A percentile compares a stretch with the other conserved stretches of the same genome.
Evolutionary conservation across 1,284 basidiomycete species (phyloP).

Genomic region (Laetiporus sulphureus): DNA sequence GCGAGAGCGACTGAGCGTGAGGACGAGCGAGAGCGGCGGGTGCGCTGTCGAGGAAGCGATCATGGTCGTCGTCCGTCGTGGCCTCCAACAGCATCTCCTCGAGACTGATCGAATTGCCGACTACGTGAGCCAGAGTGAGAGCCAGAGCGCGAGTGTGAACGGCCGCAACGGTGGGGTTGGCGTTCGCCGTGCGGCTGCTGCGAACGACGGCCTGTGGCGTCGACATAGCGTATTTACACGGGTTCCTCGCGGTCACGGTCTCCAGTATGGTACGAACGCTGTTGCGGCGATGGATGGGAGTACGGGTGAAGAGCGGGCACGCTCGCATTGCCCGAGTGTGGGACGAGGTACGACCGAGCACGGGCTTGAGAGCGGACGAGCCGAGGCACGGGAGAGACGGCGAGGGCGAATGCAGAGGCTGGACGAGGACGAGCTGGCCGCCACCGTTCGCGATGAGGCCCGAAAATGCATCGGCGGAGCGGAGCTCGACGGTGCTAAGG

Average conservation of each 20-base stretch:
- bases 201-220: conserved; percentile 13
- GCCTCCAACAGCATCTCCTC: conserved; percentile 60
- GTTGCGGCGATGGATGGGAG: conserved; percentile 10
- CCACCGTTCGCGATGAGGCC: conserved; percentile 40
- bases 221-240: conserved; percentile 18
- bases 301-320: conserved; percentile 16
- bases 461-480: conserved; percentile 45
- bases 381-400: conserved; percentile 17
- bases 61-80: conserved; percentile 26
- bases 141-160: conserved; percentile 20
- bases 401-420: conserved; percentile 20
- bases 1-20: conserved; percentile 9
- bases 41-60: conserved; percentile 10
- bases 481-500: conserved; percentile 37
- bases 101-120: conserved; percentile 30
- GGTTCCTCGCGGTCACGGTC: conserved; percentile 24
- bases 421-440: conserved; percentile 31
- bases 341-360: conserved; percentile 11
- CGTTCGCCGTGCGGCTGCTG: conserved; percentile 14
- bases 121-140: conserved; percentile 24
- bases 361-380: too few relatives aligned
- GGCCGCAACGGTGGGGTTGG: conserved; percentile 16
- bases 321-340: conserved; percentile 7
- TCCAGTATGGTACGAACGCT: too few relatives aligned
- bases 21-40: conserved; percentile 10